Percentiles rank a stretch among this genome's conserved stretches.
Evolutionary conservation across 495 filamentous ascomycete species (phyloP).

Genomic region (Penicillium robsamsonii): DNA sequence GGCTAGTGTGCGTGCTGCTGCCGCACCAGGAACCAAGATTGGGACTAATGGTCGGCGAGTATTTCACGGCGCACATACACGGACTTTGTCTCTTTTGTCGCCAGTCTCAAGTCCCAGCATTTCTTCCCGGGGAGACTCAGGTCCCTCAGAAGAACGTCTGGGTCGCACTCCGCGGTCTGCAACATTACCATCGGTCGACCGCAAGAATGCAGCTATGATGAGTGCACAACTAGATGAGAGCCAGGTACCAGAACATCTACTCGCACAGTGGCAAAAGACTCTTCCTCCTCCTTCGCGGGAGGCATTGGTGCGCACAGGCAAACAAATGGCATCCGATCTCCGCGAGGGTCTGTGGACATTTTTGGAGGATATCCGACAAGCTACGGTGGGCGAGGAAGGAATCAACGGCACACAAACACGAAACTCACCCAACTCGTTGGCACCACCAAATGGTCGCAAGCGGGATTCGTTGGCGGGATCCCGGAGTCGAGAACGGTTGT

Average conservation of each 20-base stretch:
- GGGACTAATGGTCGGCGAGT: slow-evolving; percentile 55
- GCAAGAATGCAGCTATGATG: slow-evolving; percentile 23
- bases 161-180: slow-evolving; percentile 45
- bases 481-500: slow-evolving; percentile 41
- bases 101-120: slow-evolving; percentile 40
- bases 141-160: slow-evolving; percentile 32
- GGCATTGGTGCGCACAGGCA: slow-evolving; percentile 62
- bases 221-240: slow-evolving; percentile 25
- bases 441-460: slow-evolving; percentile 29
- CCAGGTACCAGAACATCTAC: slow-evolving; percentile 32
- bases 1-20: slow-evolving; percentile 39
- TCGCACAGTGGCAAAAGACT: slow-evolving; percentile 42
- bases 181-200: slow-evolving; percentile 47
- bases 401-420: slow-evolving; percentile 56
- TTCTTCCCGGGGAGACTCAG: slow-evolving; percentile 6
- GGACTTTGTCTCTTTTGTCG: slow-evolving; percentile 83
- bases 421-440: slow-evolving; percentile 28
- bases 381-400: slow-evolving; percentile 89
- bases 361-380: slow-evolving; percentile 90
- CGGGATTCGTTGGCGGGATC: slow-evolving; percentile 37
- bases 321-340: slow-evolving; percentile 88
- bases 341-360: slow-evolving; percentile 94
- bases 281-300: slow-evolving; percentile 53
- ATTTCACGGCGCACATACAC: slow-evolving; percentile 72
- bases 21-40: slow-evolving; percentile 35